These are phyloP conservation scores for Phanerodontia chrysosporium DNA, from an alignment of 768 basidiomycete genomes.

Conservation along the genomic window DNA sequence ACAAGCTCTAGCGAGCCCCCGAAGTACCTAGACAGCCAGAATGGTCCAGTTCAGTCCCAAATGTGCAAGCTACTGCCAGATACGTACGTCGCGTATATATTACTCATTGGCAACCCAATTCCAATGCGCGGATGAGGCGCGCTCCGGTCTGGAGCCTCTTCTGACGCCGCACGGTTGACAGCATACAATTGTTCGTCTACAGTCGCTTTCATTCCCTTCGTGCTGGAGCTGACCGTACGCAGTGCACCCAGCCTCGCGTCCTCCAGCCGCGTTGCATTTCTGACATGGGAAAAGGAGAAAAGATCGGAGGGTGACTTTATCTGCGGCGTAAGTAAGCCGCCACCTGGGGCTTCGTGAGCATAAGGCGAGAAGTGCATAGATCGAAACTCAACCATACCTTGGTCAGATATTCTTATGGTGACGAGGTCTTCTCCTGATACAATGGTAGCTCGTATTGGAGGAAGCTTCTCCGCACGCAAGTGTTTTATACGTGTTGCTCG, in stretches of 20 bases:
- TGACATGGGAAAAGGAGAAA: conserved; percentile 85
- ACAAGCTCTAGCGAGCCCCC: conserved; percentile 78
- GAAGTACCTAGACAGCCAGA: conserved; percentile 56
- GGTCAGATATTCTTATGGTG: conserved; percentile 84
- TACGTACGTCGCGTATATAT: conserved; percentile 76
- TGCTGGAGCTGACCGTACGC: conserved; percentile 55
- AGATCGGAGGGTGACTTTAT: conserved; percentile 69
- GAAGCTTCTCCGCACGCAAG: conserved; percentile 36
- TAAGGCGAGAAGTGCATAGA: neutral
- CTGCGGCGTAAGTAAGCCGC: conserved; percentile 55
- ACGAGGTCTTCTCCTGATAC: conserved; percentile 71
- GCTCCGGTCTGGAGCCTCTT: conserved; percentile 39
- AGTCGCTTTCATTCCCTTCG: conserved; percentile 67
- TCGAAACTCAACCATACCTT: conserved; percentile 45
- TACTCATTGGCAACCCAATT: conserved; percentile 85
- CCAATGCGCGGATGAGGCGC: conserved; percentile 65
- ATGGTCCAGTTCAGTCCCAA: neutral
- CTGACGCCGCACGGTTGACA: conserved; percentile 19
- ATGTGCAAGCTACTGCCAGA: neutral
- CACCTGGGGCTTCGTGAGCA: conserved; percentile 41
- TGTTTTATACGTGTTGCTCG: conserved; percentile 59
- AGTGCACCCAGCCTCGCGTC: conserved; percentile 64
- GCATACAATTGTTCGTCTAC: conserved; percentile 71
- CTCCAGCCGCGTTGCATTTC: conserved; percentile 69
- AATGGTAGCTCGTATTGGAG: conserved; percentile 73